Evolutionary conservation across 2,329 filamentous ascomycete genomes (phyloP).

Genomic region (Verruconis gallopava): DNA sequence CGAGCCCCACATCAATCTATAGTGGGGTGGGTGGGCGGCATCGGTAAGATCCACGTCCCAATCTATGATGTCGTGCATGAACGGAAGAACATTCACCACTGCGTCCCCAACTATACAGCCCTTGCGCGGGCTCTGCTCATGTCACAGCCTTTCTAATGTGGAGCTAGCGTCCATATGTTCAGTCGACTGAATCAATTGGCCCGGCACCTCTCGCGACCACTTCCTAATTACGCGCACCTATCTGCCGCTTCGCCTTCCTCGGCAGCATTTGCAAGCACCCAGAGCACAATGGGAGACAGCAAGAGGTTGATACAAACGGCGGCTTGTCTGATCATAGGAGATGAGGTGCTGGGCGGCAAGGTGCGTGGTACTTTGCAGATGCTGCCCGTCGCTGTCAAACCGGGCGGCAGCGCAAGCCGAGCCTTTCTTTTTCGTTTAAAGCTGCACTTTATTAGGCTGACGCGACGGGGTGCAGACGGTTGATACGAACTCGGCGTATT

Average conservation of each 20-base stretch:
- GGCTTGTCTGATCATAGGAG: conserved; percentile 89
- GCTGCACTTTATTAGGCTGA: neutral
- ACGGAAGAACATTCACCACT: too few species aligned
- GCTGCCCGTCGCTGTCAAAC: too few species aligned
- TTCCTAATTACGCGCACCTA: conserved; percentile 43
- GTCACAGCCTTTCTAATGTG: too few species aligned
- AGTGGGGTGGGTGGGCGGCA: too few species aligned
- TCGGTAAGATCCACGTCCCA: neutral
- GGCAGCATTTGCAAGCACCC: conserved; percentile 15
- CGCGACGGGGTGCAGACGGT: conserved; percentile 36
- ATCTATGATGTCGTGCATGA: neutral
- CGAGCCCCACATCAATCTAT: too few species aligned
- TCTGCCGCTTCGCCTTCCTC: conserved; percentile 28
- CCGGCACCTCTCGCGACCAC: conserved; percentile 54
- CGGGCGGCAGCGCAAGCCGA: too few species aligned
- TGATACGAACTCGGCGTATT: conserved; percentile 52
- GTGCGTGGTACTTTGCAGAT: conserved; percentile 40
- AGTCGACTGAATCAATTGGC: conserved; percentile 59
- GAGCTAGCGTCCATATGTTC: conserved; percentile 57
- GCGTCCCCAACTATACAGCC: too few species aligned
- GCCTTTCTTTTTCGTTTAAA: too few species aligned
- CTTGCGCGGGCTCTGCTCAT: too few species aligned
- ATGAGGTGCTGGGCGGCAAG: conserved; percentile 92
- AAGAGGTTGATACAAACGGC: conserved; percentile 71
- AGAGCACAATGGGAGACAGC: conserved; percentile 36